Base-by-base conservation (phyloP, 1,139 yeast genomes). In the Geotrichum citri-aurantii region DNA sequence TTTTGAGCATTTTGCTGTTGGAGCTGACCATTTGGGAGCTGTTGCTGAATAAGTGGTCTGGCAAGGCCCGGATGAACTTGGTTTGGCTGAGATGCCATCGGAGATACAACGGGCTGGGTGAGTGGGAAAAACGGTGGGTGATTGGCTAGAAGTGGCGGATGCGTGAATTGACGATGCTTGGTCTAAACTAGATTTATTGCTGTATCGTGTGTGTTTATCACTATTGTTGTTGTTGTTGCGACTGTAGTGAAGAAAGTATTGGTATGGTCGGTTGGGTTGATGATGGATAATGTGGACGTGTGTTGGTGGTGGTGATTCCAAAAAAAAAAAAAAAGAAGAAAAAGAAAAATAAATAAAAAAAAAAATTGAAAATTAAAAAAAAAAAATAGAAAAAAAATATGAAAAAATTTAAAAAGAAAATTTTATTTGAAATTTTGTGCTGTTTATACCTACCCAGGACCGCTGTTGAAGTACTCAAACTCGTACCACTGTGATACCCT, bases 71-170 rank as follows among this genome's bases (percentile, higher is more conserved):
- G 19, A 29, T 47, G 50, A 29, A 24, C 50, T 14, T n/a, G 31
- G 23, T 26, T 14, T 47, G 50, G 50, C 50, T 47, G 50, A 23
- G 50, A 47, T 7, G 50, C 50, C 50, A 47, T 48, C 6, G 17
- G n/a, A 23, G 26, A 23, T 26, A 29, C 17, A 26, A 14, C 12
- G 21, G 29, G 50, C 11, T 3, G 21, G 11, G 14, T 8, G 31
- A 21, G 11, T 2, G 4, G 19, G 31, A 21, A 26, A 26, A 26
- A 26, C 4, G 7, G 7, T 5, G 29, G 29, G 29, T 26, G 29
- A 26, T 26, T 26, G 29, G 29, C 7, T 7, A 26, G 7, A 7
- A 26, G 29, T 26, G 29, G 7, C 7, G 29, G 7, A 26, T 26
- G 29, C 29, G 29, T 26, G 29, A 26, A 7, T 26, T 26, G 29